Percentiles rank a stretch among this genome's conserved stretches.
Evolutionary conservation across 164 flowering plant genomes (phyloP).

Genomic region (Vitis amurensis): DNA sequence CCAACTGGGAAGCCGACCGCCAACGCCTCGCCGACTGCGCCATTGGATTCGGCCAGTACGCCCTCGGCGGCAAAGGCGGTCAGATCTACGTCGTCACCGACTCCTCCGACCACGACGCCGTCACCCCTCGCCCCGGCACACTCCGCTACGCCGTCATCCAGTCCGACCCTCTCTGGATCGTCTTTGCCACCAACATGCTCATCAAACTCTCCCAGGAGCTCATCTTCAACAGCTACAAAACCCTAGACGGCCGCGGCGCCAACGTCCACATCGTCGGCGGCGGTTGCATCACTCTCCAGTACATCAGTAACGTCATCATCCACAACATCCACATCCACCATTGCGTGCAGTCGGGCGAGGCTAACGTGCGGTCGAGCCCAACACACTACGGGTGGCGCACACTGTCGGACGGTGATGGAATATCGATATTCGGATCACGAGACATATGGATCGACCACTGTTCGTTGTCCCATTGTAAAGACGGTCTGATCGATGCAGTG

Average conservation of each 20-base stretch:
- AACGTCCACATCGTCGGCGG: constrained; percentile 70
- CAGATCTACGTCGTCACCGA: constrained; percentile 62
- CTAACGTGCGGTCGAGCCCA: constrained; percentile 69
- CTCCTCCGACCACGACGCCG: constrained; percentile 63
- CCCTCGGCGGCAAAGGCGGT: constrained; percentile 66
- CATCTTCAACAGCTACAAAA: constrained; percentile 66
- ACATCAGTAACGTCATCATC: constrained; percentile 54
- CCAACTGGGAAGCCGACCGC: constrained; percentile 59
- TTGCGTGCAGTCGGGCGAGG: constrained; percentile 47
- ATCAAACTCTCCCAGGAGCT: constrained; percentile 61
- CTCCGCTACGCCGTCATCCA: constrained; percentile 69
- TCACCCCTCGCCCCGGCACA: constrained; percentile 63
- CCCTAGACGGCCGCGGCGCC: constrained; percentile 70
- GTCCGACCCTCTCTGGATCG: constrained; percentile 65
- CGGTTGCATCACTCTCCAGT: constrained; percentile 70
- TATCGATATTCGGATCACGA: constrained; percentile 60
- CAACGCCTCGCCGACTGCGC: constrained; percentile 68
- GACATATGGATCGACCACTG: constrained; percentile 78
- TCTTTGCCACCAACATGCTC: constrained; percentile 58
- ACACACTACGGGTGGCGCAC: constrained; percentile 58
- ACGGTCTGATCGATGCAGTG: constrained; percentile 64
- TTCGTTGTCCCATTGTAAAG: constrained; percentile 56
- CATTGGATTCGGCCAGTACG: constrained; percentile 73
- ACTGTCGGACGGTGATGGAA: constrained; percentile 72
- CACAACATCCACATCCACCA: constrained; percentile 71